These are phyloP conservation scores for Rostrohypoxylon terebratum DNA, from an alignment of 495 filamentous ascomycete species.

Conservation along the genomic window DNA sequence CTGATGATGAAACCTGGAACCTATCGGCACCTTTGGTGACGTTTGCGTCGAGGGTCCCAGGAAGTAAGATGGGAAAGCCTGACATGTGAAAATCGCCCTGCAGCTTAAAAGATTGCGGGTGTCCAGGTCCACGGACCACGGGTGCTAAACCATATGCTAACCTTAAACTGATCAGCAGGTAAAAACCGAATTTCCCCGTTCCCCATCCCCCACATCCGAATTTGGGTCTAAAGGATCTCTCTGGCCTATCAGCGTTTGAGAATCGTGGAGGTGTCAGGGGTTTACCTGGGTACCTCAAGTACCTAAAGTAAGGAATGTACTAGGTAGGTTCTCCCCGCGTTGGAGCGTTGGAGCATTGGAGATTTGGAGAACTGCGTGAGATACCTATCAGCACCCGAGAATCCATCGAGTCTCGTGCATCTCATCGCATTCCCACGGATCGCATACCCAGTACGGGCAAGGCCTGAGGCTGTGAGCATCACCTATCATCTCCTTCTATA, in stretches of 20 bases:
- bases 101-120: background rate
- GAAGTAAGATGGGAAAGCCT: constrained; percentile 13
- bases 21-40: constrained; percentile 43
- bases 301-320: constrained; percentile 10
- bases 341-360: constrained; percentile 22
- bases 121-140: background rate
- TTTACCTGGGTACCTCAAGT: background rate
- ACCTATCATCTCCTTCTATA: too few species aligned
- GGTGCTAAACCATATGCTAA: constrained; percentile 6
- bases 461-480: background rate
- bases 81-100: constrained; percentile 42
- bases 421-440: background rate
- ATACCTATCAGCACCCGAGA: background rate
- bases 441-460: background rate
- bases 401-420: background rate
- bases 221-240: background rate
- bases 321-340: constrained; percentile 2
- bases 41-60: constrained; percentile 32
- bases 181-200: constrained; percentile 5
- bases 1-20: constrained; percentile 36
- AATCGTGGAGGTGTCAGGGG: constrained; percentile 9
- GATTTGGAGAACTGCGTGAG: constrained; percentile 28
- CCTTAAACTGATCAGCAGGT: constrained; percentile 28
- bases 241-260: background rate
- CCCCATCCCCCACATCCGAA: constrained; percentile 26